Base-by-base conservation (phyloP, 2,329 filamentous ascomycete genomes). In the Aaosphaeria pasadenensis region DNA sequence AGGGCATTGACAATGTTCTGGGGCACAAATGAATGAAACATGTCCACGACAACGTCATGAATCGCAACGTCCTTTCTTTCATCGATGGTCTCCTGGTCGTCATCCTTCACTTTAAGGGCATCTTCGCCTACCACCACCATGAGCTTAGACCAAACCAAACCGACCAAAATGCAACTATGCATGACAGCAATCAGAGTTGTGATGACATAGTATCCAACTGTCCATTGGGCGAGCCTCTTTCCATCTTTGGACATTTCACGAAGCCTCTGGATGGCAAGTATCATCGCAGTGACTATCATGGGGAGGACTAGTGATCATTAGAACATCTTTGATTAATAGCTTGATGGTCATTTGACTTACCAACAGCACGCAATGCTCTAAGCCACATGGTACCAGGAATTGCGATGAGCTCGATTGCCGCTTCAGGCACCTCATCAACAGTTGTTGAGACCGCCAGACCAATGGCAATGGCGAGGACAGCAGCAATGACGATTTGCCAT, bases 301-400 rank as follows among this genome's bases (percentile, higher is more conserved):
- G 77, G 77, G 1, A 81, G 66, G 1, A 80, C 77, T 78, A 28
- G 4, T 13, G 31, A 5, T 7, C 32, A 7, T 46, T 29, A 46
- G 36, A 6, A 41, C 32, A 2, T 11, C 6, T 24, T 40, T 24
- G 40, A 32, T 31, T 36, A 36, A 9, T 36, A 36, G 7, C n/a
- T 7, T 29, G 44, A 46, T 5, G 29, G 29, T 31, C 32, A 7
- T 7, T 24, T 13, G 4, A 69, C 72, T 51, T 59, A 76, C 76
- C 75, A 9, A 77, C 73, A 17, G 76, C 76, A 47, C 74, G 72
- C 17, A 81, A 66, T 17, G 74, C 71, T 3, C 78, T 69, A 47
- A 81, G 54, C 78, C 78, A 81, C 4, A 80, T 66, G 7, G 65
- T 64, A 30, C 78, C 78, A 1, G 75, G 76, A 47, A 80, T 79